These are phyloP conservation scores for Penstemon newberryi DNA, from an alignment of 257 asterid species.

Conservation along the genomic window DNA sequence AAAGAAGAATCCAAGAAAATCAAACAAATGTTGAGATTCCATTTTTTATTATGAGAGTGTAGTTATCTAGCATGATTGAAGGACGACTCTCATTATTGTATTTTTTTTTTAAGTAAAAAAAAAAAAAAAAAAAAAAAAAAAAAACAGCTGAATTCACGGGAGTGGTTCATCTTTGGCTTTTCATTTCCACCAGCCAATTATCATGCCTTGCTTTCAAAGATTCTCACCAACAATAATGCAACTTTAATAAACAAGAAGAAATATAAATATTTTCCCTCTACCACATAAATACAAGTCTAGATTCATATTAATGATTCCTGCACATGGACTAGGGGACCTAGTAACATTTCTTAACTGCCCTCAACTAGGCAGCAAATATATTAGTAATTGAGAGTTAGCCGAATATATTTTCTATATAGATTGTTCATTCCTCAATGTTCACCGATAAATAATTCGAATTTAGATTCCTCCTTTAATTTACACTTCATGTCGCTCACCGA, in stretches of 20 bases:
- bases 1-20: background rate
- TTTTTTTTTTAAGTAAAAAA: background rate
- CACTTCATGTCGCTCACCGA: too few relatives aligned
- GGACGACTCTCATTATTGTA: background rate
- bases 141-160: conserved; percentile 54
- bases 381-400: too few relatives aligned
- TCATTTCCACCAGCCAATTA: conserved; percentile 34
- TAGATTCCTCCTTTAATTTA: too few relatives aligned
- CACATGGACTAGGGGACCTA: conserved; percentile 30
- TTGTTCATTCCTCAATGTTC: too few relatives aligned
- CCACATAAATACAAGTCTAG: background rate
- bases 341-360: too few relatives aligned
- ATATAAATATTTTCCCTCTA: too few relatives aligned
- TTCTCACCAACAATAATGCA: conserved; percentile 38
- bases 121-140: background rate
- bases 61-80: background rate
- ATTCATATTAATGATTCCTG: conserved; percentile 18
- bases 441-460: too few relatives aligned
- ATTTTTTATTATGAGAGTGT: background rate
- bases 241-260: background rate
- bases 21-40: conserved; percentile 12
- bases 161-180: conserved; percentile 39
- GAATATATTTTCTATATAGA: too few relatives aligned
- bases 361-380: too few relatives aligned
- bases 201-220: conserved; percentile 39